Conservation (phyloP, 2,329 filamentous ascomycete species). For the Didymella glomerata region DNA sequence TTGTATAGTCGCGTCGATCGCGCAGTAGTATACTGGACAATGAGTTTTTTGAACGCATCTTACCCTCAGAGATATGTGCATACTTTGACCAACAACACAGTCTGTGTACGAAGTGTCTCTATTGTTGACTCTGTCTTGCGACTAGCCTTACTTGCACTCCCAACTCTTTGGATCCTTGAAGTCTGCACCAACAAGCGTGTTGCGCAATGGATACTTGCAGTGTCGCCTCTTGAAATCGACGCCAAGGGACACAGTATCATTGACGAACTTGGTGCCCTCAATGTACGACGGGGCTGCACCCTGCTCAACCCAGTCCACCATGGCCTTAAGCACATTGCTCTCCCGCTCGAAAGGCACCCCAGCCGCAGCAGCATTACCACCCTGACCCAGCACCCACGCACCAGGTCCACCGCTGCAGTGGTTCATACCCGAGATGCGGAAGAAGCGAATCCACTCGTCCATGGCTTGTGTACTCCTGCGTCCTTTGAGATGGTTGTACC, state of each 20-base stretch:
- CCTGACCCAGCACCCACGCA: constrained; percentile 49
- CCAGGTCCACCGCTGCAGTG: constrained; percentile 61
- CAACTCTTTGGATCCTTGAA: constrained; percentile 6
- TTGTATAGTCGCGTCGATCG: background rate
- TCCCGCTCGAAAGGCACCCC: constrained; percentile 29
- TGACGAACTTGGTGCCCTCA: constrained; percentile 41
- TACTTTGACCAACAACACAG: background rate
- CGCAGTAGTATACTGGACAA: background rate
- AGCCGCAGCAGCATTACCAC: constrained; percentile 27
- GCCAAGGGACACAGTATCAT: constrained; percentile 52
- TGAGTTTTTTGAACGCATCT: background rate
- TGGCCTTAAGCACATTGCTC: constrained; percentile 47
- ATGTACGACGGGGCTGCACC: constrained; percentile 50
- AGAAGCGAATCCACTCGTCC: constrained; percentile 56
- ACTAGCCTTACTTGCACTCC: constrained; percentile 4
- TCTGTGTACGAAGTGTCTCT: background rate
- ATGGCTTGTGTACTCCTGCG: constrained; percentile 20
- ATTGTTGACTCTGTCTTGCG: background rate
- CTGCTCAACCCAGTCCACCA: constrained; percentile 57
- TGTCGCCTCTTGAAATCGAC: constrained; percentile 58
- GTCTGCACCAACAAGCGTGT: constrained; percentile 4
- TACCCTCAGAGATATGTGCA: background rate
- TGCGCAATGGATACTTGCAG: constrained; percentile 49
- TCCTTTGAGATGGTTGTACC: constrained; percentile 55
- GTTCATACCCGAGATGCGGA: constrained; percentile 61